Evolutionary conservation across 768 basidiomycete species (phyloP).

Genomic region (Hericium coralloides): DNA sequence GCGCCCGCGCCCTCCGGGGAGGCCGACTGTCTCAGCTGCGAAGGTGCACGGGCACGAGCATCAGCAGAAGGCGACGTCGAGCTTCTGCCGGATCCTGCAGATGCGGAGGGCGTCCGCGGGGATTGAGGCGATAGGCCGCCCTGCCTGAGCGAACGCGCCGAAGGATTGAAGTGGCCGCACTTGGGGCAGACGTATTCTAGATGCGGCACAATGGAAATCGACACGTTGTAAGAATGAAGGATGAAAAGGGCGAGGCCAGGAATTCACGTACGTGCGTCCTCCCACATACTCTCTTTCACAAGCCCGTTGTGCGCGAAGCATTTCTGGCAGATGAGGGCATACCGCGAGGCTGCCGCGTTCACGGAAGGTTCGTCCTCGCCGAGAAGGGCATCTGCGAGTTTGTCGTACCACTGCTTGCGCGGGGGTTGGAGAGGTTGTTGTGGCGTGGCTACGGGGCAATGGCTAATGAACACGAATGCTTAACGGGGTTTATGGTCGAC

Average conservation of each 20-base stretch:
- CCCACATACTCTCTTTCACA: conserved; percentile 74
- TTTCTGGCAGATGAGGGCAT: conserved; percentile 82
- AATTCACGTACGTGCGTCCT: conserved; percentile 65
- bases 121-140: not conserved
- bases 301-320: conserved; percentile 88
- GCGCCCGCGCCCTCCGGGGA: not conserved
- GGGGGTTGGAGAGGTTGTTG: conserved; percentile 38
- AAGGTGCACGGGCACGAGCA: not conserved
- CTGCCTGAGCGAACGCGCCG: conserved; percentile 18
- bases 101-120: not conserved
- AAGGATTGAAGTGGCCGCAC: conserved; percentile 75
- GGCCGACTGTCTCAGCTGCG: not conserved
- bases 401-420: conserved; percentile 80
- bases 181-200: conserved; percentile 82
- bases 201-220: not conserved
- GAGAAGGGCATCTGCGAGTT: conserved; percentile 76
- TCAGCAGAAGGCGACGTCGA: too few relatives aligned
- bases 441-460: conserved; percentile 23
- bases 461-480: not conserved
- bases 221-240: not conserved
- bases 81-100: not conserved
- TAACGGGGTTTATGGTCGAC: not conserved
- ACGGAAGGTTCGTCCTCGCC: conserved; percentile 61
- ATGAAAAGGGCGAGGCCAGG: not conserved
- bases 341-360: conserved; percentile 37